Evolutionary conservation across 805 yeast species (phyloP).

Genomic region (Wilhelminamyces savonicus): DNA sequence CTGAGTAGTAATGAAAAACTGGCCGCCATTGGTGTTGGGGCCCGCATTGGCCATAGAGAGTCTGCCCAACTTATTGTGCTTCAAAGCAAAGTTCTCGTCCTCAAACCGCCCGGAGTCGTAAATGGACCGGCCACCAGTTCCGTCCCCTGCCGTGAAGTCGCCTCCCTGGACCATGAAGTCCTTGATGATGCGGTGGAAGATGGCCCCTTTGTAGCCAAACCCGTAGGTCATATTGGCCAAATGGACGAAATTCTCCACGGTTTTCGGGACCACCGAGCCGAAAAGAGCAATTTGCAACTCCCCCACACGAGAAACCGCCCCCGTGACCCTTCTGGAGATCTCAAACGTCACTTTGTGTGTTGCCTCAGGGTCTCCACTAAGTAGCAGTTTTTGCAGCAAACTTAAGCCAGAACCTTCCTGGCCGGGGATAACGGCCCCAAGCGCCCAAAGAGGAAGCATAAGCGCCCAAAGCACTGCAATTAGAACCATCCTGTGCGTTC

Average conservation of each 20-base stretch:
- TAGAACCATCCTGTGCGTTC: no score
- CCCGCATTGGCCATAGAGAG: conserved; percentile 24
- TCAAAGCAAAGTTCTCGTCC: conserved; percentile 20
- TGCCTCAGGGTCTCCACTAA: conserved; percentile 35
- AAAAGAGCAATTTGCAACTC: conserved; percentile 22
- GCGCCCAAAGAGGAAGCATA: no score
- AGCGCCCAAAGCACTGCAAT: no score
- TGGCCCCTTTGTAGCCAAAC: conserved; percentile 13
- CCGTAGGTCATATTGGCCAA: conserved; percentile 22
- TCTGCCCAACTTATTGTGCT: conserved; percentile 24
- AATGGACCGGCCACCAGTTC: conserved; percentile 21
- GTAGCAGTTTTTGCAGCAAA: no score
- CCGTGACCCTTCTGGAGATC: conserved; percentile 22
- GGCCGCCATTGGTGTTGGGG: conserved; percentile 17
- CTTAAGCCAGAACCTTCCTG: no score
- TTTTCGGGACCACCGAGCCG: conserved; percentile 13
- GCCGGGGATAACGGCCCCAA: no score
- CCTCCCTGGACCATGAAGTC: conserved; percentile 38
- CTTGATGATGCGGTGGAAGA: conserved; percentile 30
- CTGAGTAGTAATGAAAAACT: conserved; percentile 16
- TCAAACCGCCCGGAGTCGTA: conserved; percentile 18
- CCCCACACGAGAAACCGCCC: conserved; percentile 22
- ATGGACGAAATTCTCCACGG: conserved; percentile 29
- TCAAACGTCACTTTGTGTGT: conserved; percentile 42
- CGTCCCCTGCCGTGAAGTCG: conserved; percentile 17